These are phyloP conservation scores for Astrocystis sublimbata DNA, from an alignment of 495 filamentous ascomycete species.

Conservation along the genomic window DNA sequence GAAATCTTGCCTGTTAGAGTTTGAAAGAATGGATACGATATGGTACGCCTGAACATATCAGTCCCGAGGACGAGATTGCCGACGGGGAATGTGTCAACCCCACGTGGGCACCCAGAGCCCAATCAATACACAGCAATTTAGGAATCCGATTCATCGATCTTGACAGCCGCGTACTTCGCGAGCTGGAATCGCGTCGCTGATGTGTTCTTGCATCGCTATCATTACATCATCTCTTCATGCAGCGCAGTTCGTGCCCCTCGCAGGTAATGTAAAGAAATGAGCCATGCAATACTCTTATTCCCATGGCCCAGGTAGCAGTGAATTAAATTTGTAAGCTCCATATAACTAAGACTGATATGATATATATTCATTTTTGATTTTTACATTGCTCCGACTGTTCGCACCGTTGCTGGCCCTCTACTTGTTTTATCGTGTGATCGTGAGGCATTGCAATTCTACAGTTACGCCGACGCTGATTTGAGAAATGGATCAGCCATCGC, in stretches of 20 bases:
- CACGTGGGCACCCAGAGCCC: neutral
- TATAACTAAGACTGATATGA: neutral
- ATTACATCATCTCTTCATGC: no score
- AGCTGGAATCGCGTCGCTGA: no score
- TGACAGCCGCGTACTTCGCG: neutral
- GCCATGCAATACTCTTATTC: neutral
- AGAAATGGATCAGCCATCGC: neutral
- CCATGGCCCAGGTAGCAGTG: neutral
- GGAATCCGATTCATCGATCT: neutral
- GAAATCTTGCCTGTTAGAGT: neutral
- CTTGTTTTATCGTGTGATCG: conserved; percentile 17
- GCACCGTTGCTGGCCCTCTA: neutral
- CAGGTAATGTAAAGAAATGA: neutral
- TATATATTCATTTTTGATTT: conserved; percentile 8
- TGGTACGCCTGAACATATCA: neutral
- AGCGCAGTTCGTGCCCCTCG: no score
- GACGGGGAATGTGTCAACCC: neutral
- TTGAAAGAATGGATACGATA: neutral
- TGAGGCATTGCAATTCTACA: conserved; percentile 22
- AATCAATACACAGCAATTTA: neutral
- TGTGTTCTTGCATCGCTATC: no score
- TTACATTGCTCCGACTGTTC: neutral
- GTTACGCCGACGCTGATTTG: conserved; percentile 20
- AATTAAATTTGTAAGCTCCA: neutral
- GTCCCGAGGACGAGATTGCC: neutral